Base-by-base conservation (phyloP, 176 grass and related monocot species). In the Melocanna baccifera region DNA sequence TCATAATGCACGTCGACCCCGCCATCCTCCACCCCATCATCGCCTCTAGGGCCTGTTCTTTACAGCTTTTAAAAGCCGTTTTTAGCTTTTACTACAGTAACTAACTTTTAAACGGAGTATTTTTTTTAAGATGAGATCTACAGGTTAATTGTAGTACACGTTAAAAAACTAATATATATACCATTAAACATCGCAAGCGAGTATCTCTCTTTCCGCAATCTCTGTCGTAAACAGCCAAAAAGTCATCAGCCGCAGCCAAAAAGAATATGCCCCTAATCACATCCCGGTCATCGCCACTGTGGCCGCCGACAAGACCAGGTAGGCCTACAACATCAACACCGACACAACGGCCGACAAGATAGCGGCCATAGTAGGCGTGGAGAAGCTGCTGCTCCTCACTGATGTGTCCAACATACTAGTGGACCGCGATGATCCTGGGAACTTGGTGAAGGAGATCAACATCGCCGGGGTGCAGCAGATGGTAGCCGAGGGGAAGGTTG, bases 231-330 rank as follows among this genome's bases (percentile, higher is more conserved):
- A n/a, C n/a, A n/a, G n/a, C n/a, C n/a, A n/a, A n/a, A n/a, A n/a
- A n/a, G n/a, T n/a, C n/a, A n/a, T n/a, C n/a, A n/a, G n/a, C n/a
- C n/a, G n/a, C n/a, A n/a, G n/a, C n/a, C n/a, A n/a, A n/a, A n/a
- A n/a, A n/a, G n/a, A n/a, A n/a, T n/a, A n/a, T n/a, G n/a, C n/a
- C n/a, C n/a, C n/a, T n/a, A n/a, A n/a, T n/a, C 87, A 93, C 80
- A 98, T 98, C 78, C 96, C 93, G 7, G 93, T 98, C n/a, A 95
- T 98, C 26, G 91, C 96, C 41, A 90, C 93, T 53, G 93, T 98
- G 7, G 96, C 96, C 9, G 91, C 89, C 8, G 93, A 98, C 34
- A 71, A 93, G 72, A n/a, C 61, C 6, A 92, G 91, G 41, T 89
- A 93, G 85, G 86, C 89, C 3, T 98, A 98, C 69, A 98, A 98